A percentile compares a stretch with the other conserved stretches of the same genome.
Evolutionary conservation across 495 filamentous ascomycete species (phyloP).

Genomic region (Tuber umbilicatum): DNA sequence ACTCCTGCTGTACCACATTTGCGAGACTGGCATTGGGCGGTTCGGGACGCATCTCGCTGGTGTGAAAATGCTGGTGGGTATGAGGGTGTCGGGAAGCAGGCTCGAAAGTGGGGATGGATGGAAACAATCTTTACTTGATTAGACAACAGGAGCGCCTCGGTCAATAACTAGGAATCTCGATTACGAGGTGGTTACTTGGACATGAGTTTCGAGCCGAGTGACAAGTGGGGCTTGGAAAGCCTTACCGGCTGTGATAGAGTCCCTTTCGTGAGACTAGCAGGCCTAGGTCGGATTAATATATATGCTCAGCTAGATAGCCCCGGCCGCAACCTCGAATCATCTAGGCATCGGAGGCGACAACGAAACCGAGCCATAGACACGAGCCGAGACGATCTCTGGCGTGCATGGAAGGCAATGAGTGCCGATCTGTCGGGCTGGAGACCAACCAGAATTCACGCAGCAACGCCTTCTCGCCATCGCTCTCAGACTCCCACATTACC

Average conservation of each 20-base stretch:
- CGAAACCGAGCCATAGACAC: conserved; percentile 27
- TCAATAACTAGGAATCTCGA: conserved; percentile 89
- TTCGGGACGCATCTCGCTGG: conserved; percentile 92
- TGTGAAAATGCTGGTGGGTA: conserved; percentile 81
- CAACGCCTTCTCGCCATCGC: conserved; percentile 34
- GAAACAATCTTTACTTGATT: conserved; percentile 95
- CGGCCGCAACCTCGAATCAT: background rate
- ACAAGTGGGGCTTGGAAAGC: conserved; percentile 78
- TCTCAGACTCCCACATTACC: conserved; percentile 4
- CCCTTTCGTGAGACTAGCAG: conserved; percentile 69
- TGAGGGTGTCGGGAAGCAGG: conserved; percentile 64
- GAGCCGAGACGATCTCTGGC: conserved; percentile 38
- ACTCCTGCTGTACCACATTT: conserved; percentile 86
- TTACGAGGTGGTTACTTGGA: conserved; percentile 64
- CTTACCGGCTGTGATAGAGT: conserved; percentile 78
- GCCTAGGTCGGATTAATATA: conserved; percentile 82
- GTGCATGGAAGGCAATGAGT: conserved; percentile 39
- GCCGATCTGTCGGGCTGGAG: conserved; percentile 31
- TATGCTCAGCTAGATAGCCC: conserved; percentile 64
- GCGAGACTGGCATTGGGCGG: conserved; percentile 82
- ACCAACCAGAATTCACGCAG: conserved; percentile 33
- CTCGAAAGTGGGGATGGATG: conserved; percentile 71
- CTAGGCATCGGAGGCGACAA: conserved; percentile 23
- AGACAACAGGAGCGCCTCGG: conserved; percentile 85
- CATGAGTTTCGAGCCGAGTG: conserved; percentile 57